phyloP scores from a whole-genome alignment of 345 rosid genomes.

The Erucastrum elatum region DNA sequence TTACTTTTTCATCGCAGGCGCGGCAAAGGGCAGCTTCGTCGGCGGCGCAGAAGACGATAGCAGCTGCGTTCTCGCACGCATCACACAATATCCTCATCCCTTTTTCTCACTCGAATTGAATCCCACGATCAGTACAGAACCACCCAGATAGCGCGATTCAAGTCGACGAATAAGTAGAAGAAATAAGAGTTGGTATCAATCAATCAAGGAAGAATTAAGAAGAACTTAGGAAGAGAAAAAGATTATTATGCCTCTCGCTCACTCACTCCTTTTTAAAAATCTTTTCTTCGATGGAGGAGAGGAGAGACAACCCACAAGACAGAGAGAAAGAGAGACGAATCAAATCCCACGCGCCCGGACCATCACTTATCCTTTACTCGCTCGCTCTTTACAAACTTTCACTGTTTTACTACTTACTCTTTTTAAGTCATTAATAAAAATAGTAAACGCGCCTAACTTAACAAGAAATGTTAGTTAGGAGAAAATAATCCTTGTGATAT shows the following conservation, averaged over 20 bases:
- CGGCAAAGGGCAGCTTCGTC: slow-evolving; percentile 89
- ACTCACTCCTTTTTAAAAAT: neutral
- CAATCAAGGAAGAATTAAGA: neutral
- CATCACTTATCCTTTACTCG: neutral
- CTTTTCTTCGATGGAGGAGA: slow-evolving; percentile 9
- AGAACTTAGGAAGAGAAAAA: neutral
- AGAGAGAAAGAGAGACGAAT: neutral
- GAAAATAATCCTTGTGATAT: too few relatives aligned
- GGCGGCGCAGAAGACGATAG: slow-evolving; percentile 83
- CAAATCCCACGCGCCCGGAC: slow-evolving; percentile 30
- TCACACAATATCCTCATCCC: slow-evolving; percentile 71
- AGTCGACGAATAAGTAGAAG: too few relatives aligned
- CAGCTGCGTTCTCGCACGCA: slow-evolving; percentile 77
- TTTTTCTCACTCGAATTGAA: too few relatives aligned
- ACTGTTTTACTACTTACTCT: neutral
- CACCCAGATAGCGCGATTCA: too few relatives aligned
- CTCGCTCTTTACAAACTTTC: neutral
- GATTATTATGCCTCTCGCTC: neutral
- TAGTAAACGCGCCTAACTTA: neutral
- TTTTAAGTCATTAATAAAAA: neutral
- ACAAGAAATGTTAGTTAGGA: neutral
- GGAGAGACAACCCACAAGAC: neutral
- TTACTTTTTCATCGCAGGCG: slow-evolving; percentile 73
- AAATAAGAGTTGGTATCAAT: neutral
- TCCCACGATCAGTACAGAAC: too few relatives aligned